A percentile compares a stretch with the other conserved stretches of the same genome.
Evolutionary conservation across 2,329 filamentous ascomycete genomes (phyloP).

Genomic region (Biscogniauxia sp.): DNA sequence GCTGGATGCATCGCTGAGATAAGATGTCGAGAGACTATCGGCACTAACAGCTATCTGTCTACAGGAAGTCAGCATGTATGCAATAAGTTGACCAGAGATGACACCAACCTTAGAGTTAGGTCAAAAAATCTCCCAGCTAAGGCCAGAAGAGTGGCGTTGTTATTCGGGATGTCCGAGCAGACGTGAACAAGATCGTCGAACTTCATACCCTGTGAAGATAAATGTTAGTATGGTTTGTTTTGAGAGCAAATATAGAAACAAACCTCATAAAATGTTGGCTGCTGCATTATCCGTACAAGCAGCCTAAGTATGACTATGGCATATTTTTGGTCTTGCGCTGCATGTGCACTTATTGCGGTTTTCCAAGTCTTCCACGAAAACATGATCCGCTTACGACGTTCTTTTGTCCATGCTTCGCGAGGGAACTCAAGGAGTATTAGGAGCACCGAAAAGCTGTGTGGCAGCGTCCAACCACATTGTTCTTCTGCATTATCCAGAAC

Average conservation of each 20-base stretch:
- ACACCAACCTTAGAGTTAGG: conserved; percentile 25
- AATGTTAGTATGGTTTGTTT: conserved; percentile 7
- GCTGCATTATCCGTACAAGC: conserved; percentile 29
- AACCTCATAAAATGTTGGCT: conserved; percentile 34
- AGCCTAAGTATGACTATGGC: conserved; percentile 25
- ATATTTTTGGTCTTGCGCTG: conserved; percentile 21
- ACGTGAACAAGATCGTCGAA: conserved; percentile 30
- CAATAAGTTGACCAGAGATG: background rate
- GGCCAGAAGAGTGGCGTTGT: conserved; percentile 12
- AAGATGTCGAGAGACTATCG: conserved; percentile 24
- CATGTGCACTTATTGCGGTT: conserved; percentile 17
- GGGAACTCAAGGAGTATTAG: conserved; percentile 27
- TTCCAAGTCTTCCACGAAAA: conserved; percentile 31
- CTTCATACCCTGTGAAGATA: conserved; percentile 26
- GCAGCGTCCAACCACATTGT: conserved; percentile 25
- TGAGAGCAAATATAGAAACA: conserved; percentile 3
- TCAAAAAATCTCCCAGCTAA: conserved; percentile 27
- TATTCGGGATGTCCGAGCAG: conserved; percentile 16
- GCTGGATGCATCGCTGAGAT: conserved; percentile 22
- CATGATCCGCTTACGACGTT: conserved; percentile 33
- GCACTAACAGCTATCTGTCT: conserved; percentile 27
- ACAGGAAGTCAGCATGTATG: conserved; percentile 14
- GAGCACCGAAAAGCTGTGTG: conserved; percentile 21
- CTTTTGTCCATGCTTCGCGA: conserved; percentile 27
- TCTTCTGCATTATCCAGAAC: conserved; percentile 20